Evolutionary conservation across 1,139 yeast species (phyloP).

Genomic region (Yamadazyma dendronema): DNA sequence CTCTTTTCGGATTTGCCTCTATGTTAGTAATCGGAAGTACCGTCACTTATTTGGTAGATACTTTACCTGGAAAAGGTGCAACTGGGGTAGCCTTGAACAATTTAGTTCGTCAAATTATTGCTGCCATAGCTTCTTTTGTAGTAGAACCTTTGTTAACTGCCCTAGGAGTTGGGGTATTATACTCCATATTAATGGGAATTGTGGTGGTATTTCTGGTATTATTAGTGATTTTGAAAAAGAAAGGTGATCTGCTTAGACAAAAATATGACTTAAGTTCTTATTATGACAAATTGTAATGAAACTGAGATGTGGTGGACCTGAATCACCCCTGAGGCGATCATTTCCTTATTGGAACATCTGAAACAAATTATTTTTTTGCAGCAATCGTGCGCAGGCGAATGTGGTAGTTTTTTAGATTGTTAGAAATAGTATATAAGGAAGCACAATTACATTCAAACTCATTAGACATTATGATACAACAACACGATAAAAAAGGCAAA

Average conservation of each 20-base stretch:
- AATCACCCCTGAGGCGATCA: no score
- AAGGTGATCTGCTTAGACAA: constrained; percentile 66
- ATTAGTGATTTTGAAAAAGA: constrained; percentile 50
- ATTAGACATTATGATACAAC: no score
- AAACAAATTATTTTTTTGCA: constrained; percentile 1
- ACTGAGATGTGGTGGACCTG: no score
- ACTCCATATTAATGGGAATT: constrained; percentile 62
- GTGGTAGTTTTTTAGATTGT: not conserved
- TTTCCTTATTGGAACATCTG: not conserved
- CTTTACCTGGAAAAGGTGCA: constrained; percentile 85
- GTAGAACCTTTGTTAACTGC: constrained; percentile 65
- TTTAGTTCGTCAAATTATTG: constrained; percentile 67
- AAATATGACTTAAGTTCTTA: constrained; percentile 58
- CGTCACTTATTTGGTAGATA: constrained; percentile 78
- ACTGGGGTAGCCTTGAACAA: constrained; percentile 86
- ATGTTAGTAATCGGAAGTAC: constrained; percentile 85
- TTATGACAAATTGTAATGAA: constrained; percentile 49
- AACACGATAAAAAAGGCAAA: not conserved
- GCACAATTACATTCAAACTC: not conserved
- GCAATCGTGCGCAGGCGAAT: not conserved
- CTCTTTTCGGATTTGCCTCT: constrained; percentile 76
- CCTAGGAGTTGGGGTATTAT: constrained; percentile 70
- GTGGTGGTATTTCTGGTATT: constrained; percentile 43
- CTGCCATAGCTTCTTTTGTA: constrained; percentile 73
- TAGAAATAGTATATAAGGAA: not conserved